Evolutionary conservation across 2,329 filamentous ascomycete species (phyloP).

Genomic region (Anthostomella pinea): DNA sequence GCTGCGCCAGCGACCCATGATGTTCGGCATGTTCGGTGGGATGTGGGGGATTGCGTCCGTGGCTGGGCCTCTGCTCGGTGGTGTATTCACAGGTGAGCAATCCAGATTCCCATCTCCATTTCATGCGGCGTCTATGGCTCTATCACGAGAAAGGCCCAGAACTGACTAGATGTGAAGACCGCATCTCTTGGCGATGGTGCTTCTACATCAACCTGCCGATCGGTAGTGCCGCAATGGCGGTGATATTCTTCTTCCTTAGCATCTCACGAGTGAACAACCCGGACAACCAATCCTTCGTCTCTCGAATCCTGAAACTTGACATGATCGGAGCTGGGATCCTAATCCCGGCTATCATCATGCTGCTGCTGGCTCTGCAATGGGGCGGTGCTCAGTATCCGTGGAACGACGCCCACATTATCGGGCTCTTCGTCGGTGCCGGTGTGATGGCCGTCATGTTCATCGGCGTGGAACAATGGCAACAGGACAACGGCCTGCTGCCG

Average conservation of each 20-base stretch:
- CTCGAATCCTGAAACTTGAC: background rate
- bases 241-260: slow-evolving; percentile 24
- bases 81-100: slow-evolving; percentile 31
- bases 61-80: slow-evolving; percentile 30
- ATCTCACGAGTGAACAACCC: slow-evolving; percentile 8
- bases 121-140: too few relatives aligned
- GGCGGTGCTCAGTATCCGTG: slow-evolving; percentile 47
- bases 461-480: slow-evolving; percentile 31
- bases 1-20: slow-evolving; percentile 23
- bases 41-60: slow-evolving; percentile 41
- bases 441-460: slow-evolving; percentile 31
- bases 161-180: too few relatives aligned
- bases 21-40: slow-evolving; percentile 24
- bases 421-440: slow-evolving; percentile 40
- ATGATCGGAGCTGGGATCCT: background rate
- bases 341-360: background rate
- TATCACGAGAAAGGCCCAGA: too few relatives aligned
- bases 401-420: slow-evolving; percentile 41
- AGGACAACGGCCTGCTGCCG: slow-evolving; percentile 38
- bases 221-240: slow-evolving; percentile 11
- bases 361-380: slow-evolving; percentile 1
- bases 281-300: background rate
- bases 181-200: slow-evolving; percentile 25
- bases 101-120: too few relatives aligned
- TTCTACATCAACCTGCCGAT: slow-evolving; percentile 22